phyloP scores from a whole-genome alignment of 306 rosid genomes.

The Chamaecrista fasciculata region DNA sequence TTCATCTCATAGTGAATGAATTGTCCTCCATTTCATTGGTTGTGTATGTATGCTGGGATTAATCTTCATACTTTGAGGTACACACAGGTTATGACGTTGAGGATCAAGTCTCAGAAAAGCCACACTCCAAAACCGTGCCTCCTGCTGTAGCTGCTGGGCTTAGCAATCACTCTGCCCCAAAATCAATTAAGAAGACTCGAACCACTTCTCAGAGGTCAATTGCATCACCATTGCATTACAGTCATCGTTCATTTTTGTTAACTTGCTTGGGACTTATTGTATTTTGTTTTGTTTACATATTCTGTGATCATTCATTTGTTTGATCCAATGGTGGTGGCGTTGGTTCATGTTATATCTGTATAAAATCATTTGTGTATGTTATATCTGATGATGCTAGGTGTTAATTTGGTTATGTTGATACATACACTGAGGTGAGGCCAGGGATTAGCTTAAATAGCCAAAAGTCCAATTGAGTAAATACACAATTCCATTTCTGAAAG shows the following conservation, averaged over 20 bases:
- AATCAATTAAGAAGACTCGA: slow-evolving; percentile 38
- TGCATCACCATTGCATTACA: slow-evolving; percentile 40
- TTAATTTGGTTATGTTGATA: not conserved
- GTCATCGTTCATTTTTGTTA: slow-evolving; percentile 30
- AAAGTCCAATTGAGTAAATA: no score
- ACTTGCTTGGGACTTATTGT: slow-evolving; percentile 37
- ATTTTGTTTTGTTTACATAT: slow-evolving; percentile 36
- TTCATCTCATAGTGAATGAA: slow-evolving; percentile 21
- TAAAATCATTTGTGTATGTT: not conserved
- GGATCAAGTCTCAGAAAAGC: slow-evolving; percentile 41
- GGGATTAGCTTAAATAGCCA: not conserved
- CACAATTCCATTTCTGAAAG: not conserved
- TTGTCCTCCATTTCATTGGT: slow-evolving; percentile 13
- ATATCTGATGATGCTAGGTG: not conserved
- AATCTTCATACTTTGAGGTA: slow-evolving; percentile 21
- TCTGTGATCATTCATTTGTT: slow-evolving; percentile 33
- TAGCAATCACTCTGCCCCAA: slow-evolving; percentile 46
- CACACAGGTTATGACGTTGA: slow-evolving; percentile 74
- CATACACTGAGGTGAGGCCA: not conserved
- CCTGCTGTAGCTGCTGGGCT: slow-evolving; percentile 77
- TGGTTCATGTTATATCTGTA: slow-evolving; percentile 13
- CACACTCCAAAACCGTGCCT: slow-evolving; percentile 50
- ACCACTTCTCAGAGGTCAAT: slow-evolving; percentile 41
- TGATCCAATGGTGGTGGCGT: slow-evolving; percentile 21
- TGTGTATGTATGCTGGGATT: not conserved